phyloP scores from a whole-genome alignment of 2,329 filamentous ascomycete genomes.

The Cercospora nicotianae region DNA sequence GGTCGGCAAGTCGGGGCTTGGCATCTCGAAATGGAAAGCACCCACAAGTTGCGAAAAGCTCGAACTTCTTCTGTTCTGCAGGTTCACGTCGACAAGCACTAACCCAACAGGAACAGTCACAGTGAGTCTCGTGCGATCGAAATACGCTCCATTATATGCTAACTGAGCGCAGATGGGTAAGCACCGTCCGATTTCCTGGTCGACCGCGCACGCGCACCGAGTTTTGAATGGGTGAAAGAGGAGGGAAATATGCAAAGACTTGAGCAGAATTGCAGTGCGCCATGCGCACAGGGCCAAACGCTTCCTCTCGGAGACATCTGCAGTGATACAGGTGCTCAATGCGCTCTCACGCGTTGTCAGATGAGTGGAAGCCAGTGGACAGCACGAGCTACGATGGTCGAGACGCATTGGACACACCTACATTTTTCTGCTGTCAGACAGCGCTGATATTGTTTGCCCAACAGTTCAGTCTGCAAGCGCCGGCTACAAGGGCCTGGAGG shows the following conservation, averaged over 20 bases:
- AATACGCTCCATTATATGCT: conserved; percentile 25
- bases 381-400: conserved; percentile 16
- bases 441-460: conserved; percentile 37
- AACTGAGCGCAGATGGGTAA: conserved; percentile 61
- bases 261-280: conserved; percentile 17
- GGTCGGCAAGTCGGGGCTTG: conserved; percentile 1
- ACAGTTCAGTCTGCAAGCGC: conserved; percentile 62
- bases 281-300: conserved; percentile 3
- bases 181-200: conserved; percentile 34
- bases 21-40: conserved; percentile 3
- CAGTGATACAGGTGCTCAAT: background rate
- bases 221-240: conserved; percentile 32
- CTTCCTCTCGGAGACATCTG: background rate
- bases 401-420: conserved; percentile 11
- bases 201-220: conserved; percentile 18
- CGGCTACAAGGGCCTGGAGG: conserved; percentile 68
- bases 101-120: conserved; percentile 28
- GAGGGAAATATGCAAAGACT: conserved; percentile 23
- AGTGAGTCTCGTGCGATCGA: conserved; percentile 28
- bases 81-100: conserved; percentile 20
- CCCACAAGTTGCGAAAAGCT: conserved; percentile 14
- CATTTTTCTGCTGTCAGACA: conserved; percentile 13
- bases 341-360: background rate
- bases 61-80: background rate
- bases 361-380: conserved; percentile 5